These are phyloP conservation scores for Acanthamoeba lenticulata DNA, from an alignment of 208 protist genomes.

Conservation along the genomic window DNA sequence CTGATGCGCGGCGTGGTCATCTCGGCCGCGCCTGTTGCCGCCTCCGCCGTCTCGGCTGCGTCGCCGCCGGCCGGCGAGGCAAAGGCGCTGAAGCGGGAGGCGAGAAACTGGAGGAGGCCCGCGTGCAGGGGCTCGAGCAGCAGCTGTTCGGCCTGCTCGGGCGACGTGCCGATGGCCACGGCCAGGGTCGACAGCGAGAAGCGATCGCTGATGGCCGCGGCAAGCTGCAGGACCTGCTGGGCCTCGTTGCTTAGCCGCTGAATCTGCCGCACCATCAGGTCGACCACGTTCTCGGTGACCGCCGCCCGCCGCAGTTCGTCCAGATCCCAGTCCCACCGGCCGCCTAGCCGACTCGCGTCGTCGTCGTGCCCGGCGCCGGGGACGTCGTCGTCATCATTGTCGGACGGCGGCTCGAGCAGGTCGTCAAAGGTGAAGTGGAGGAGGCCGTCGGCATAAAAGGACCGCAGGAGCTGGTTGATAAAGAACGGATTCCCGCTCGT, in stretches of 20 bases:
- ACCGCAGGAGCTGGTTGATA: constrained; percentile 61
- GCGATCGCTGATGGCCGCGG: constrained; percentile 22
- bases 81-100: not conserved
- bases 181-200: not conserved
- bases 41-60: not conserved
- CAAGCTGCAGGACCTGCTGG: not conserved
- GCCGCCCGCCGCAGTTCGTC: not conserved
- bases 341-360: too few relatives aligned
- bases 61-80: not conserved
- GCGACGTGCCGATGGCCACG: not conserved
- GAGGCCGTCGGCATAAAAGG: constrained; percentile 2
- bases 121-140: constrained; percentile 17
- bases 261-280: constrained; percentile 59
- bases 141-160: not conserved
- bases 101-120: not conserved
- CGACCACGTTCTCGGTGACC: constrained; percentile 58
- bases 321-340: constrained; percentile 44
- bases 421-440: constrained; percentile 6
- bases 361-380: too few relatives aligned
- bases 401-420: too few relatives aligned
- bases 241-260: not conserved
- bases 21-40: too few relatives aligned
- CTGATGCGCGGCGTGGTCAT: not conserved
- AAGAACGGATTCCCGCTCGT: constrained; percentile 68
- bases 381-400: too few relatives aligned